Conservation (phyloP, 176 grass and related monocot species). For the Musa acuminata region DNA sequence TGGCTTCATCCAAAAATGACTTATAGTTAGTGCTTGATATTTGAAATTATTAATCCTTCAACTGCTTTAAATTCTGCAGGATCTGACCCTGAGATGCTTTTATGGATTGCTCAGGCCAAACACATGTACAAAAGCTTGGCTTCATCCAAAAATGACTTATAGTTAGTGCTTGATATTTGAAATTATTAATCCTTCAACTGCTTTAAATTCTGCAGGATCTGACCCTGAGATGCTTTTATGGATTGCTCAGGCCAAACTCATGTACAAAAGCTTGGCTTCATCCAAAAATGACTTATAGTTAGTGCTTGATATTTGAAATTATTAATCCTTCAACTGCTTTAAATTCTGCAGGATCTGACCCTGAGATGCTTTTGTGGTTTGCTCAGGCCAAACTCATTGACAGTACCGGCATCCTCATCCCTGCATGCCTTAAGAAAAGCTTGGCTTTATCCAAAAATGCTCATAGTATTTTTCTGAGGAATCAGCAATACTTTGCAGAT, state of each 20-base stretch:
- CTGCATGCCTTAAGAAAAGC: slow-evolving; percentile 1
- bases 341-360: slow-evolving; percentile 50
- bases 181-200: too few relatives aligned
- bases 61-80: too few relatives aligned
- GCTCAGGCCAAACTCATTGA: slow-evolving; percentile 84
- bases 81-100: too few relatives aligned
- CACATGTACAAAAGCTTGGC: too few relatives aligned
- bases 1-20: too few relatives aligned
- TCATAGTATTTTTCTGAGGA: slow-evolving; percentile 11
- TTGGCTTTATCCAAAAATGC: slow-evolving; percentile 1
- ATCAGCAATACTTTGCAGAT: slow-evolving; percentile 13
- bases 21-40: too few relatives aligned
- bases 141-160: too few relatives aligned
- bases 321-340: not conserved
- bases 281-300: slow-evolving; percentile 7
- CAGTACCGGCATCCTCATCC: slow-evolving; percentile 11
- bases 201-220: slow-evolving; percentile 60
- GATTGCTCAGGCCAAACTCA: slow-evolving; percentile 79
- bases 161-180: too few relatives aligned
- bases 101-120: too few relatives aligned
- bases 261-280: slow-evolving; percentile 29
- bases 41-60: too few relatives aligned
- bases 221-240: slow-evolving; percentile 64
- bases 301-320: not conserved
- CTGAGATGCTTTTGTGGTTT: slow-evolving; percentile 63